Conservation (phyloP, 2,329 filamentous ascomycete genomes). For the Dryadomyces quercus-mongolicae region DNA sequence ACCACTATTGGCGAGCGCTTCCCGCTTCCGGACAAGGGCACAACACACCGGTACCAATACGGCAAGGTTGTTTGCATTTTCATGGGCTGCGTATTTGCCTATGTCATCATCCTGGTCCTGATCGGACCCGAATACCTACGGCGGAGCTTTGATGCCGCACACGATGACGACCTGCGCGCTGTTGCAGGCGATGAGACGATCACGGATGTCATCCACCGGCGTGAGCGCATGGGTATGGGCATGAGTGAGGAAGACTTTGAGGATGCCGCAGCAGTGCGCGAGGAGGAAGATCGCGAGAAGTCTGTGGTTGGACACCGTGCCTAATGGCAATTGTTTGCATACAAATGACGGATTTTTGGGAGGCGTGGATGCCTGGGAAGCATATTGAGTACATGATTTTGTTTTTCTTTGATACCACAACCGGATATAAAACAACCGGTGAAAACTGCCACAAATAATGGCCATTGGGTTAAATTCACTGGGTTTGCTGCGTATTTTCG, state of each 20-base stretch:
- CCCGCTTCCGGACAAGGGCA: constrained; percentile 46
- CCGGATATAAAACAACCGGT: neutral
- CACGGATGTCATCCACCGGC: constrained; percentile 11
- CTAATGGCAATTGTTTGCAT: neutral
- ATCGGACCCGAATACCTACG: constrained; percentile 45
- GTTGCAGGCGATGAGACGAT: constrained; percentile 28
- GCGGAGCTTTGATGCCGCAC: constrained; percentile 36
- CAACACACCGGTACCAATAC: constrained; percentile 51
- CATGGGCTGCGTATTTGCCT: constrained; percentile 69
- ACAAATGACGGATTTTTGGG: neutral
- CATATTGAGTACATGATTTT: neutral
- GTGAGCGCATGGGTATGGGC: constrained; percentile 13
- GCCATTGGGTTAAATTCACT: neutral
- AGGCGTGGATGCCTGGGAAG: neutral
- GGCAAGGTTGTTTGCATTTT: constrained; percentile 84
- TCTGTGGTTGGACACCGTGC: neutral
- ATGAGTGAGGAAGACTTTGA: constrained; percentile 12
- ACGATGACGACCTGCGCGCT: constrained; percentile 35
- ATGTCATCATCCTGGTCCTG: constrained; percentile 48
- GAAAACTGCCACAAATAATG: neutral
- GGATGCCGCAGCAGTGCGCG: constrained; percentile 8
- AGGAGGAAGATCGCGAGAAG: constrained; percentile 7
- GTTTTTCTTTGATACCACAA: neutral
- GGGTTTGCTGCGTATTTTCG: too few relatives aligned
- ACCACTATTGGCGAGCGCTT: constrained; percentile 63